These are phyloP conservation scores for Flaveria brownii DNA, from an alignment of 129 eudicot species.

Conservation along the genomic window DNA sequence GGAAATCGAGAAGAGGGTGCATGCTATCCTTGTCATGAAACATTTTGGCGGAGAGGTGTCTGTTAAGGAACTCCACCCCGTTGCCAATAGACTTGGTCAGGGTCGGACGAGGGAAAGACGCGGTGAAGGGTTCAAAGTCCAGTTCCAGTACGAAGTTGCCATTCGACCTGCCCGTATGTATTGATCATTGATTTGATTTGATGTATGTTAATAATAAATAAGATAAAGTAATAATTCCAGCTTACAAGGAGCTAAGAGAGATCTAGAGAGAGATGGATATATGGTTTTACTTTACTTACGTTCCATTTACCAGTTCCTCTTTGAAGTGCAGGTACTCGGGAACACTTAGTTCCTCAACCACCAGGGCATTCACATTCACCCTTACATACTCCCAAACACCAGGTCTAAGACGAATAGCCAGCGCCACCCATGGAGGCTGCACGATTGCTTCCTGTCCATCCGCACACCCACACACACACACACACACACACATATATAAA, in stretches of 20 bases:
- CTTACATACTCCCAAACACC: slow-evolving; percentile 96
- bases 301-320: slow-evolving; percentile 60
- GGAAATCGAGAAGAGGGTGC: slow-evolving; percentile 90
- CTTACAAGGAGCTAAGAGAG: too few relatives aligned
- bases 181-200: too few relatives aligned
- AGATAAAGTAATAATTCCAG: too few relatives aligned
- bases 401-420: slow-evolving; percentile 85
- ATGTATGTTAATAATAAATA: too few relatives aligned
- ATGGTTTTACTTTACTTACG: too few relatives aligned
- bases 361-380: slow-evolving; percentile 59
- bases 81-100: slow-evolving; percentile 94
- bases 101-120: slow-evolving; percentile 81
- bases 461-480: too few relatives aligned
- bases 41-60: slow-evolving; percentile 97
- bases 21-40: slow-evolving; percentile 94
- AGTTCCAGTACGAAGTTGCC: slow-evolving; percentile 90
- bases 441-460: slow-evolving; percentile 81
- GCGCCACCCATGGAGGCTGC: slow-evolving; percentile 81
- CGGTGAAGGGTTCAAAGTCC: slow-evolving; percentile 88
- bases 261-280: too few relatives aligned
- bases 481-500: too few relatives aligned
- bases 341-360: slow-evolving; percentile 64
- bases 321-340: slow-evolving; percentile 77
- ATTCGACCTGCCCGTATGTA: slow-evolving; percentile 25
- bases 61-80: slow-evolving; percentile 93